These are phyloP conservation scores for Penicillium italicum DNA, from an alignment of 2,329 filamentous ascomycete genomes.

Conservation along the genomic window DNA sequence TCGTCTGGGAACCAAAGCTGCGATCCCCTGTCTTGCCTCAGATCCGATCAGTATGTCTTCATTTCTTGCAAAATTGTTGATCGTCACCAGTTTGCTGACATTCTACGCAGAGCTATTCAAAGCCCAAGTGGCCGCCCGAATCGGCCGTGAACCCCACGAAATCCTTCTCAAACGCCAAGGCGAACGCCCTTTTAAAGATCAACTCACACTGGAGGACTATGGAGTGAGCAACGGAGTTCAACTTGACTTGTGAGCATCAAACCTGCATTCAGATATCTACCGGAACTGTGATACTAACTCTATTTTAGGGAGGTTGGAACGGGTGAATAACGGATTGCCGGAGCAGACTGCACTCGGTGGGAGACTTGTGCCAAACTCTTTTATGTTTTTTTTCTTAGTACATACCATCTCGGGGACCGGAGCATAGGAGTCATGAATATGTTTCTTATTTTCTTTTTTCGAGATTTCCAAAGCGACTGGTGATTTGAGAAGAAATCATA, in stretches of 20 bases:
- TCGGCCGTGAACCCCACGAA: slow-evolving; percentile 84
- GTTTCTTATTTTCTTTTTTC: slow-evolving; percentile 6
- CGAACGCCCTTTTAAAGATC: slow-evolving; percentile 89
- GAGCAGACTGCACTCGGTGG: slow-evolving; percentile 9
- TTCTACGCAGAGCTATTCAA: slow-evolving; percentile 65
- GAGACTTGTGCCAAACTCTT: slow-evolving; percentile 10
- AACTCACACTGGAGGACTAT: slow-evolving; percentile 83
- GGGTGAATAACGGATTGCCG: slow-evolving; percentile 37
- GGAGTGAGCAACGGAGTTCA: slow-evolving; percentile 85
- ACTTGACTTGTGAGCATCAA: slow-evolving; percentile 44
- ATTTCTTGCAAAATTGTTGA: not conserved
- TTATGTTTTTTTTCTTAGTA: slow-evolving; percentile 12
- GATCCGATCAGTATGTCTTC: slow-evolving; percentile 64
- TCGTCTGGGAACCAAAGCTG: slow-evolving; percentile 90
- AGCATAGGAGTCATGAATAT: slow-evolving; percentile 14
- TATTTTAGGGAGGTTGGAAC: slow-evolving; percentile 45
- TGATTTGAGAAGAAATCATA: not conserved
- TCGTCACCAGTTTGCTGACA: slow-evolving; percentile 2
- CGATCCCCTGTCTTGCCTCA: slow-evolving; percentile 80
- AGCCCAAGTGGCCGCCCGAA: slow-evolving; percentile 82
- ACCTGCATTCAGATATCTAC: not conserved
- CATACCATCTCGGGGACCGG: slow-evolving; percentile 8
- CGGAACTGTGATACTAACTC: slow-evolving; percentile 23
- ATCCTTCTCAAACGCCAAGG: slow-evolving; percentile 90
- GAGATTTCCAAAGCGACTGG: slow-evolving; percentile 3